Percentiles rank a stretch among this genome's conserved stretches.
phyloP scores from a whole-genome alignment of 192 early-diverging fungal species.

The Linnemannia elongata region DNA sequence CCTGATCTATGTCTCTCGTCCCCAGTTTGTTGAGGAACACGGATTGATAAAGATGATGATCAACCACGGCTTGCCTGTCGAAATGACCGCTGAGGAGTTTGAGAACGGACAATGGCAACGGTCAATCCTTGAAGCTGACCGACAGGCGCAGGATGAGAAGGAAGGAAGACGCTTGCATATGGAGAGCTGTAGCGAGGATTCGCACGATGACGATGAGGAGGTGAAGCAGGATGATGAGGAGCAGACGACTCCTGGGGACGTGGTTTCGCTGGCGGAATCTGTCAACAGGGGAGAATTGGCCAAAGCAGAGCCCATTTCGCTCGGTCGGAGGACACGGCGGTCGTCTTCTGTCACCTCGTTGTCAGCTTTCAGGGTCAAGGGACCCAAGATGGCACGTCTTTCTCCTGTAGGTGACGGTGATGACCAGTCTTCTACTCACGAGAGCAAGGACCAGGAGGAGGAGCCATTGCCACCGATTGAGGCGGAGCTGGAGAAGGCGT shows the following conservation, averaged over 20 bases:
- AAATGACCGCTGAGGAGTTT: slow-evolving; percentile 63
- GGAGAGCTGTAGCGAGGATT: slow-evolving; percentile 25
- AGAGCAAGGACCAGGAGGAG: neutral
- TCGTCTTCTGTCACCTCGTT: slow-evolving; percentile 30
- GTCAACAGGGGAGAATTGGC: slow-evolving; percentile 8
- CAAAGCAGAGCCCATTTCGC: neutral
- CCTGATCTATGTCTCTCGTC: slow-evolving; percentile 68
- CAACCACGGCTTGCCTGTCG: slow-evolving; percentile 62
- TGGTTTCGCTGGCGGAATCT: neutral
- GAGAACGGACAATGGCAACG: slow-evolving; percentile 62
- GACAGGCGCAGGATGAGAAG: slow-evolving; percentile 15
- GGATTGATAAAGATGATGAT: slow-evolving; percentile 66
- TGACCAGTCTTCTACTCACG: neutral
- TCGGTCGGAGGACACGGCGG: slow-evolving; percentile 13
- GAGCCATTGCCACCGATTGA: neutral
- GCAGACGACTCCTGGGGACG: neutral
- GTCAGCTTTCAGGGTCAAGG: slow-evolving; percentile 29
- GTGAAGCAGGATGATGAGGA: neutral
- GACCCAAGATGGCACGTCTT: slow-evolving; percentile 32
- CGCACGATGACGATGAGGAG: neutral
- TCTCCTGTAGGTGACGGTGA: neutral
- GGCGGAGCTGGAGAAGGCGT: neutral
- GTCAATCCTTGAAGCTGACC: slow-evolving; percentile 55
- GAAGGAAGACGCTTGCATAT: slow-evolving; percentile 23
- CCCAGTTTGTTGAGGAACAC: slow-evolving; percentile 69